Evolutionary conservation across 306 rosid genomes (phyloP), one percentile per base, ranked within the genome.

Genomic region (Astragalus glycyphyllos): DNA sequence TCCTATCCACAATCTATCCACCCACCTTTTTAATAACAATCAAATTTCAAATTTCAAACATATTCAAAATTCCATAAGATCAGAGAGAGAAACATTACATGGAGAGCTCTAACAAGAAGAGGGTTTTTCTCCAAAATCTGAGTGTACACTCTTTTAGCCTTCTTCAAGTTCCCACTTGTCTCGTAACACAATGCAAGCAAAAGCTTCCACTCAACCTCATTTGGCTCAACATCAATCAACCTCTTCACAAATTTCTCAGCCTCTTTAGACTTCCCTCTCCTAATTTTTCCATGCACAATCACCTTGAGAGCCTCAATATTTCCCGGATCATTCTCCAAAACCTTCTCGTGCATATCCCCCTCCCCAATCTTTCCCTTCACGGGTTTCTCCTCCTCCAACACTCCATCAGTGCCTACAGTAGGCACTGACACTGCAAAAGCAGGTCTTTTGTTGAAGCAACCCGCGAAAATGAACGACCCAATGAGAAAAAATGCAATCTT

Each of bases 181-280:
- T 93, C 98, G 50, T 85, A 77, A 77, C 90, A 90, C 65, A 90
- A 84, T 11, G 98, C 96, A 50, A 83, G 56, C 88, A 93, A 77
- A 71, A 93, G 96, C 82, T 81, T 83, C 98, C 98, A 93, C 50
- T 93, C 97, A 59, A 87, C 88, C 58, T 85, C 96, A 1, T 87
- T 64, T 0, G 98, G 97, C 74, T 93, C 92, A 37, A 55, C 73
- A 46, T 79, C 81, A 79, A 83, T 86, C 86, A 93, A 76, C 75
- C 41, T 84, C 90, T 85, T 89, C 74, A 88, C 96, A 68, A 86
- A 87, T 68, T 84, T 84, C 61, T 90, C 80, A 69, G 97, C 97
- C 72, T 87, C 89, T 54, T 81, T 73, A 0, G 92, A 77, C 58
- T 90, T 75, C 31, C 98, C 92, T 72, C 80, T 90, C 84, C 89